Percentiles rank a stretch among this genome's conserved stretches.
These are phyloP conservation scores for Chaetoscypha palmicola DNA, from an alignment of 2,329 filamentous ascomycete genomes.

Conservation along the genomic window DNA sequence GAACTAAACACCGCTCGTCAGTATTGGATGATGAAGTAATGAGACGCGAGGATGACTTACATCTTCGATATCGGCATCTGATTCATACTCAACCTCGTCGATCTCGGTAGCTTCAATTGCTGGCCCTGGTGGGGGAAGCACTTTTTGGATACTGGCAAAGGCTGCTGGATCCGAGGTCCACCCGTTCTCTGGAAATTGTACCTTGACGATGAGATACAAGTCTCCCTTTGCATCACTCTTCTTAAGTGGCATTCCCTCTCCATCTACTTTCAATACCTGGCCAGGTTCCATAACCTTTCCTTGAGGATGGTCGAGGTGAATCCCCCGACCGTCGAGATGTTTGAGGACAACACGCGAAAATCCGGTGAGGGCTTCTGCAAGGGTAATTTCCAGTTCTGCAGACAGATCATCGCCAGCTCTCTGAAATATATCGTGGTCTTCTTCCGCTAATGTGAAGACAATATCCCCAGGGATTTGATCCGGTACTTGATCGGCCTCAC, in stretches of 20 bases:
- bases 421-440: slow-evolving; percentile 73
- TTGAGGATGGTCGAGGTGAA: slow-evolving; percentile 69
- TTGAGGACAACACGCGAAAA: slow-evolving; percentile 87
- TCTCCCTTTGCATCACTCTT: slow-evolving; percentile 77
- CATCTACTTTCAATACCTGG: slow-evolving; percentile 76
- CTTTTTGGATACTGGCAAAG: slow-evolving; percentile 63
- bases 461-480: slow-evolving; percentile 89
- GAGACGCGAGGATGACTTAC: slow-evolving; percentile 37
- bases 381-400: slow-evolving; percentile 70
- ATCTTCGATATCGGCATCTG: slow-evolving; percentile 75
- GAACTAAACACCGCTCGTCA: slow-evolving; percentile 42
- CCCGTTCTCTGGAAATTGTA: slow-evolving; percentile 81
- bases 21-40: slow-evolving; percentile 25
- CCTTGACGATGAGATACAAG: slow-evolving; percentile 76
- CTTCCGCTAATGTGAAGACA: slow-evolving; percentile 79
- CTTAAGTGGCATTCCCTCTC: slow-evolving; percentile 94
- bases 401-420: slow-evolving; percentile 79
- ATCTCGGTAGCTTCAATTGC: slow-evolving; percentile 63
- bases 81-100: slow-evolving; percentile 83
- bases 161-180: slow-evolving; percentile 71
- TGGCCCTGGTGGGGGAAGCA: slow-evolving; percentile 59
- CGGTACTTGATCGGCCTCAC: slow-evolving; percentile 88
- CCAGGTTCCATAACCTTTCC: slow-evolving; percentile 78
- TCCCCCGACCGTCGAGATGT: slow-evolving; percentile 88
- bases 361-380: slow-evolving; percentile 78